Percentiles rank a stretch among this genome's conserved stretches.
These are phyloP conservation scores for Xylaria sp. DNA, from an alignment of 2,329 filamentous ascomycete genomes.

Conservation along the genomic window DNA sequence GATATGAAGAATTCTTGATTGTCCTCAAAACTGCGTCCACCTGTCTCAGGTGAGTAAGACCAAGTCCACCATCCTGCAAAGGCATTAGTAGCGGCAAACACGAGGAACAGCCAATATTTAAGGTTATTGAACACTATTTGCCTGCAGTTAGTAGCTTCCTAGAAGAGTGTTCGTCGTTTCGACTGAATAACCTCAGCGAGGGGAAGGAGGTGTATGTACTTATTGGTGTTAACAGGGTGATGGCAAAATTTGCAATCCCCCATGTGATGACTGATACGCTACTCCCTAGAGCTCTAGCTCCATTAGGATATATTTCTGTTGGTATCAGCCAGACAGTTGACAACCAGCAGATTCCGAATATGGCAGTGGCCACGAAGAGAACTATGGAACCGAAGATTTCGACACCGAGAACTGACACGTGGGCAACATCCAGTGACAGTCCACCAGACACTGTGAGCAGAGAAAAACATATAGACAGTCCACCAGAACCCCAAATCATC, in stretches of 20 bases:
- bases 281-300: constrained; percentile 64
- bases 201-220: constrained; percentile 31
- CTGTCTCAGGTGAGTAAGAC: constrained; percentile 62
- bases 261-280: constrained; percentile 66
- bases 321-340: constrained; percentile 69
- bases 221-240: constrained; percentile 68
- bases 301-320: constrained; percentile 67
- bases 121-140: constrained; percentile 64
- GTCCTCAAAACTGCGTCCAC: constrained; percentile 68
- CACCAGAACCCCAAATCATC: constrained; percentile 63
- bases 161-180: neutral
- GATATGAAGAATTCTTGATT: constrained; percentile 69
- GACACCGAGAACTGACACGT: constrained; percentile 55
- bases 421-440: constrained; percentile 56
- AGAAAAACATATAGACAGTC: constrained; percentile 61
- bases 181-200: neutral
- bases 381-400: constrained; percentile 63
- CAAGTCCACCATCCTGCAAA: constrained; percentile 67
- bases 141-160: neutral
- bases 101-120: constrained; percentile 67
- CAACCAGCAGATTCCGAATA: constrained; percentile 71
- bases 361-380: constrained; percentile 68
- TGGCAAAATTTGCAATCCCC: constrained; percentile 68
- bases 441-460: constrained; percentile 64
- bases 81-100: constrained; percentile 66